These are phyloP conservation scores for Hyaloraphidium curvatum DNA, from an alignment of 192 early-diverging fungal species.

Conservation along the genomic window DNA sequence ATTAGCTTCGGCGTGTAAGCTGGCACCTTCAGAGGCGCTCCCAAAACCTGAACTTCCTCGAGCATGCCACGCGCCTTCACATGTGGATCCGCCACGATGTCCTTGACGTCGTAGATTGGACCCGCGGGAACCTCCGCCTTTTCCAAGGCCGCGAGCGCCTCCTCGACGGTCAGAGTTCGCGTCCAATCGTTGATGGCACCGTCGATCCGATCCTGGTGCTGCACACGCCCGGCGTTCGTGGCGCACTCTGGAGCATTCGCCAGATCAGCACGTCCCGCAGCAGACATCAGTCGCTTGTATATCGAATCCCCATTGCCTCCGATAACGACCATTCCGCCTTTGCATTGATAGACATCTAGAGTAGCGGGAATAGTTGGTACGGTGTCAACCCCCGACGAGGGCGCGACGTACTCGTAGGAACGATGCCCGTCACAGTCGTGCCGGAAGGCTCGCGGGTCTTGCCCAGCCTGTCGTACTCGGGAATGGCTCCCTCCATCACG, in stretches of 20 bases:
- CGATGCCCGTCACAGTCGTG: slow-evolving; percentile 22
- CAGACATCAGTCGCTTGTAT: slow-evolving; percentile 22
- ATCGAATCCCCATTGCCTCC: slow-evolving; percentile 29
- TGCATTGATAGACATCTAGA: slow-evolving; percentile 15
- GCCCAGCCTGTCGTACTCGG: slow-evolving; percentile 24
- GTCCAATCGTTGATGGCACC: slow-evolving; percentile 23
- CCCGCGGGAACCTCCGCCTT: slow-evolving; percentile 24
- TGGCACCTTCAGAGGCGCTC: slow-evolving; percentile 17
- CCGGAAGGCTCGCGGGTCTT: slow-evolving; percentile 28
- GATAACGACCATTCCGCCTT: slow-evolving; percentile 28
- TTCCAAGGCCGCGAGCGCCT: slow-evolving; percentile 15
- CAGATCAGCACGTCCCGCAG: slow-evolving; percentile 21
- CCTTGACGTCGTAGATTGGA: slow-evolving; percentile 24
- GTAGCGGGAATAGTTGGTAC: not conserved
- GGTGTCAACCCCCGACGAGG: not conserved
- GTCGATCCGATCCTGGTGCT: slow-evolving; percentile 18
- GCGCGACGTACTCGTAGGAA: not conserved
- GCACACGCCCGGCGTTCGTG: slow-evolving; percentile 22
- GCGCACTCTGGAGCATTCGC: slow-evolving; percentile 16
- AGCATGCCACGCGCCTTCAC: slow-evolving; percentile 21
- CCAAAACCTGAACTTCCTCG: slow-evolving; percentile 17
- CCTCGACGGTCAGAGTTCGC: slow-evolving; percentile 9
- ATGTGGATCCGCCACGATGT: slow-evolving; percentile 26
- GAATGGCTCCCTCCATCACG: slow-evolving; percentile 27
- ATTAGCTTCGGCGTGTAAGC: slow-evolving; percentile 19